Base-by-base conservation (phyloP, 164 flowering plant genomes). In the Houttuynia cordata region DNA sequence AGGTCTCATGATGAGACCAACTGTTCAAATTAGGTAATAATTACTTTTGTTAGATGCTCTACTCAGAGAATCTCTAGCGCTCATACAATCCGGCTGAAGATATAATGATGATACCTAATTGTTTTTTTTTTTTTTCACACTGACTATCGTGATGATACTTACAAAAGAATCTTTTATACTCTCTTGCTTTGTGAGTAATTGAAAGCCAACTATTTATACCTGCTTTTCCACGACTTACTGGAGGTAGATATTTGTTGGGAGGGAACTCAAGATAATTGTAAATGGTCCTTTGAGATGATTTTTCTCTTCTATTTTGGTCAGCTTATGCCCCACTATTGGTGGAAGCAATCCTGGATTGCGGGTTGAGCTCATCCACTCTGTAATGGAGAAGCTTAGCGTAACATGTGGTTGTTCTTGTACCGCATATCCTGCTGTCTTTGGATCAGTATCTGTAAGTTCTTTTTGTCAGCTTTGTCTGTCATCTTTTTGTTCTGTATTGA, bases 271-370 rank as follows among this genome's bases (percentile, higher is more conserved):
- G 18, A 14, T 56, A n/a, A n/a, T 20, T 21, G 47, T 56, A 42
- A 56, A 53, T 12, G 17, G 17, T 45, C 8, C 12, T 10, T 17
- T 45, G 49, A 45, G 14, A 45, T 45, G 49, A 12, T 45, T 7
- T 17, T 17, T 45, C 17, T 45, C 17, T 45, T 20, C 59, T 56
- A 22, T n/a, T 20, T 70, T 64, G n/a, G 53, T 66, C 83, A 92
- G 97, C 73, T 51, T 86, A 40, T 80, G 80, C 60, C 97, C 99
- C 34, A 87, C 96, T 49, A 74, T 93, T 78, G 99, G 99, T 64
- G 99, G 99, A 78, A 87, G 84, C 75, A 82, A 79, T 79, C 94
- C 97, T 60, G 96, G 99, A 53, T n/a, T 83, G 69, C 78, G 78
- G 37, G 87, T 91, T 24, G 97, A 93, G 75, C 65, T 90, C 59